These are phyloP conservation scores for Nectriaceae sp. DNA, from an alignment of 2,329 filamentous ascomycete species.

Conservation along the genomic window DNA sequence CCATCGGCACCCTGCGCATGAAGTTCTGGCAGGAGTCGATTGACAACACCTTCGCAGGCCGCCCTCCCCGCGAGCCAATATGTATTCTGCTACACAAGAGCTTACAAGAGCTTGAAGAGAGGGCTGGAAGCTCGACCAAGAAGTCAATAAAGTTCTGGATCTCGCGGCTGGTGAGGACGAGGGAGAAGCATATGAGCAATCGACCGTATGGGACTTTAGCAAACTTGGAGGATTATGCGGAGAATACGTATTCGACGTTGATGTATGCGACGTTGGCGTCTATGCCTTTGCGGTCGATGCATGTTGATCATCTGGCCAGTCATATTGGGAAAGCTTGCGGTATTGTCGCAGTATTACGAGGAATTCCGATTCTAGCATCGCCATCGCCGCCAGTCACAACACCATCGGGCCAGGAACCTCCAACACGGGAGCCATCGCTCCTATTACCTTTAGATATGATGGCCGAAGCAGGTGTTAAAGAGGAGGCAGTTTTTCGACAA, in stretches of 20 bases:
- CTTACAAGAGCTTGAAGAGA: constrained; percentile 60
- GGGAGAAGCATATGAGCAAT: constrained; percentile 82
- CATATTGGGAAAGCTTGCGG: constrained; percentile 95
- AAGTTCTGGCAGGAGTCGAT: constrained; percentile 94
- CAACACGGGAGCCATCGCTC: constrained; percentile 54
- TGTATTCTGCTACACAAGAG: constrained; percentile 79
- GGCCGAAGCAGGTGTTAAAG: constrained; percentile 76
- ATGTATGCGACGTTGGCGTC: constrained; percentile 85
- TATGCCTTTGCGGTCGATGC: constrained; percentile 77
- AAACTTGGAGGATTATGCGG: constrained; percentile 82
- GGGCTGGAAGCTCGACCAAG: constrained; percentile 42
- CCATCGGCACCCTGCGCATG: constrained; percentile 84
- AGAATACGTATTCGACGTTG: constrained; percentile 91
- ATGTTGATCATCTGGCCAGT: constrained; percentile 88
- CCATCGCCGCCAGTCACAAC: constrained; percentile 53
- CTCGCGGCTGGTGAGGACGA: constrained; percentile 73
- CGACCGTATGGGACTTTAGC: constrained; percentile 75
- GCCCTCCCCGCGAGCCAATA: constrained; percentile 87
- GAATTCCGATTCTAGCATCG: constrained; percentile 85
- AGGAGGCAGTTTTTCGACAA: constrained; percentile 85
- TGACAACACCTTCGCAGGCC: constrained; percentile 72
- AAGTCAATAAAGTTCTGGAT: constrained; percentile 71
- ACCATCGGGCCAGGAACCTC: constrained; percentile 40
- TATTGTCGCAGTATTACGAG: constrained; percentile 83
- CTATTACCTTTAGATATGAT: constrained; percentile 88